Percentiles rank a stretch among this genome's conserved stretches.
Evolutionary conservation across 306 rosid genomes (phyloP).

Genomic region (Vigna radiata): DNA sequence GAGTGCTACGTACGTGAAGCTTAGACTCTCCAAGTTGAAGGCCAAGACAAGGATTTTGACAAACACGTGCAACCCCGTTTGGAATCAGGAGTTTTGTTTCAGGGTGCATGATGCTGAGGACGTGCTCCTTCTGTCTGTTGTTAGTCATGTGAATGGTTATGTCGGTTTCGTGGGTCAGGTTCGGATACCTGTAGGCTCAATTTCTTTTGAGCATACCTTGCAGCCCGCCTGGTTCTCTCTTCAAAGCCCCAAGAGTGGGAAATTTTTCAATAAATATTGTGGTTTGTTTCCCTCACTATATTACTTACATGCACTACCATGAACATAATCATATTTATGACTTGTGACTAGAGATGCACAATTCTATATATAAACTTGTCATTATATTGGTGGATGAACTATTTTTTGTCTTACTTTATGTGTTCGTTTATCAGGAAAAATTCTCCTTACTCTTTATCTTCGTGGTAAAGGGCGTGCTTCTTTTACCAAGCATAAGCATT

Average conservation of each 20-base stretch:
- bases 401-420: neutral
- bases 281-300: slow-evolving; percentile 57
- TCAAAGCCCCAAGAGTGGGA: slow-evolving; percentile 53
- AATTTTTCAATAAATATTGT: slow-evolving; percentile 56
- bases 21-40: slow-evolving; percentile 67
- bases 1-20: slow-evolving; percentile 66
- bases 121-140: slow-evolving; percentile 64
- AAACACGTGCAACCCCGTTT: slow-evolving; percentile 56
- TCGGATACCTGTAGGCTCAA: slow-evolving; percentile 54
- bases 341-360: no score
- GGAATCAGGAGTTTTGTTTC: slow-evolving; percentile 85
- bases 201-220: slow-evolving; percentile 63
- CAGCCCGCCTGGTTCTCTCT: slow-evolving; percentile 80
- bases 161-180: slow-evolving; percentile 65
- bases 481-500: slow-evolving; percentile 35
- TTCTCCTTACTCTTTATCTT: slow-evolving; percentile 74
- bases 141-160: slow-evolving; percentile 46
- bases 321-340: neutral
- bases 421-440: slow-evolving; percentile 62
- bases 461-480: slow-evolving; percentile 55
- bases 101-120: slow-evolving; percentile 54
- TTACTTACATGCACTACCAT: neutral
- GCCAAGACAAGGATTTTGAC: slow-evolving; percentile 63
- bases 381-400: no score
- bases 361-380: no score